phyloP scores from a whole-genome alignment of 148 eudicot genomes.

The Rhododendron griersonianum region DNA sequence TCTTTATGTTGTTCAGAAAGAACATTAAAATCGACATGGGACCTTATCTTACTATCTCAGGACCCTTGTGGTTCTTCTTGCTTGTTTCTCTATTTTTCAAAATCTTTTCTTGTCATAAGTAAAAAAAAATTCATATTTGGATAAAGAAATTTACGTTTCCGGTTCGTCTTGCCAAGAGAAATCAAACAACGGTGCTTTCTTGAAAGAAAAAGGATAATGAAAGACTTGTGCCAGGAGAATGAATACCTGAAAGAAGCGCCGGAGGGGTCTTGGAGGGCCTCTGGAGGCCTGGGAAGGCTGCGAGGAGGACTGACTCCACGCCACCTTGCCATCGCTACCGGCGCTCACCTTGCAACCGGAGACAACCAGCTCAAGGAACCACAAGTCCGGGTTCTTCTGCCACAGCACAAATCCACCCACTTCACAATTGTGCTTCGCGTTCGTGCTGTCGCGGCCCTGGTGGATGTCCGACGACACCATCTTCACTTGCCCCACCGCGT shows the following conservation, averaged over 20 bases:
- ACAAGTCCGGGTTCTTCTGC: conserved; percentile 65
- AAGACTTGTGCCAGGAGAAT: not conserved
- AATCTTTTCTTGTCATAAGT: no score
- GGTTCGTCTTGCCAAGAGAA: no score
- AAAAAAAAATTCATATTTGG: no score
- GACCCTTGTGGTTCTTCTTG: no score
- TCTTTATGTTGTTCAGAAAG: no score
- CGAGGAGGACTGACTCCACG: conserved; percentile 60
- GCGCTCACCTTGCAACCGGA: conserved; percentile 54
- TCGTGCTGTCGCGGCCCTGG: conserved; percentile 6
- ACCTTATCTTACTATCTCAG: no score
- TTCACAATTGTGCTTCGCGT: conserved; percentile 20
- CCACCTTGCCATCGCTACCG: conserved; percentile 55
- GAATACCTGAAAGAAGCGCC: conserved; percentile 54
- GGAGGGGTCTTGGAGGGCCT: conserved; percentile 56
- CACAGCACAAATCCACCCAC: conserved; percentile 56
- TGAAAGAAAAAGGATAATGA: not conserved
- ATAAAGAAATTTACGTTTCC: no score
- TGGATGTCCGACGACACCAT: conserved; percentile 45
- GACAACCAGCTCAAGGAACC: conserved; percentile 60
- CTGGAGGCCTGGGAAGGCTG: conserved; percentile 28
- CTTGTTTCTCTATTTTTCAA: no score
- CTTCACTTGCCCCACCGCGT: conserved; percentile 59
- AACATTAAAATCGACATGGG: no score
- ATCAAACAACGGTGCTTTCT: no score